A percentile compares a stretch with the other conserved stretches of the same genome.
These are phyloP conservation scores for Eimeria necatrix DNA, from an alignment of 169 alveolate species.

Conservation along the genomic window DNA sequence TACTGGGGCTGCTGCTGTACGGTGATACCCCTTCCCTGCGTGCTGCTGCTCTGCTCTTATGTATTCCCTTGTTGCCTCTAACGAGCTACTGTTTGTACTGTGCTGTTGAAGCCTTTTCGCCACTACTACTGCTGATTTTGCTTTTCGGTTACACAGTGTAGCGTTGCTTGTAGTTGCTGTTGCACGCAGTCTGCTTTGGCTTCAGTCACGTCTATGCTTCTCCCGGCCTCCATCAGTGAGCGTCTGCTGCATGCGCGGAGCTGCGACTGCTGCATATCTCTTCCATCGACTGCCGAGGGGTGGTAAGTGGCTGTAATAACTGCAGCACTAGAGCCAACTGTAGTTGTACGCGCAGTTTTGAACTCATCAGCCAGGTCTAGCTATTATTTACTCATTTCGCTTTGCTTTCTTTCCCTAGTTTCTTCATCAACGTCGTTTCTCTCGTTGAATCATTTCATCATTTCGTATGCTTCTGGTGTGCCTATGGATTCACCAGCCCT, in stretches of 20 bases:
- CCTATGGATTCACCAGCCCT: no score
- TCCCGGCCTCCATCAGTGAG: slow-evolving; percentile 42
- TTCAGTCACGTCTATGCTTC: slow-evolving; percentile 17
- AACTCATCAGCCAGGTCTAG: no score
- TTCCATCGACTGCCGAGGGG: slow-evolving; percentile 11
- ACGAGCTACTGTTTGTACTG: background rate
- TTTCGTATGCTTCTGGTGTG: no score
- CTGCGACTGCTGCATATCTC: slow-evolving; percentile 40
- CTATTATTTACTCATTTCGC: no score
- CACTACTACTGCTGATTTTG: background rate
- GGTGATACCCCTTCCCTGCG: background rate
- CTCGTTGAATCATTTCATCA: no score
- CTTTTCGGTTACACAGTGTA: background rate
- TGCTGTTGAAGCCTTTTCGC: background rate
- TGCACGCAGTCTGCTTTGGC: slow-evolving; percentile 54
- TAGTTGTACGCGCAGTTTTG: no score
- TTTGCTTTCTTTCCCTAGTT: no score
- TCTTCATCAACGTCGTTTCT: no score
- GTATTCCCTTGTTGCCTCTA: background rate
- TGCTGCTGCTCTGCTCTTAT: background rate
- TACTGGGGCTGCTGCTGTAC: slow-evolving; percentile 16
- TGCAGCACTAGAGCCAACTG: no score
- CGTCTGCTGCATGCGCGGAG: slow-evolving; percentile 33
- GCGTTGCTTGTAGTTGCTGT: background rate
- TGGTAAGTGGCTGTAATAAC: background rate